Base-by-base conservation (phyloP, 2,329 filamentous ascomycete species). In the Aspergillus bombycis region DNA sequence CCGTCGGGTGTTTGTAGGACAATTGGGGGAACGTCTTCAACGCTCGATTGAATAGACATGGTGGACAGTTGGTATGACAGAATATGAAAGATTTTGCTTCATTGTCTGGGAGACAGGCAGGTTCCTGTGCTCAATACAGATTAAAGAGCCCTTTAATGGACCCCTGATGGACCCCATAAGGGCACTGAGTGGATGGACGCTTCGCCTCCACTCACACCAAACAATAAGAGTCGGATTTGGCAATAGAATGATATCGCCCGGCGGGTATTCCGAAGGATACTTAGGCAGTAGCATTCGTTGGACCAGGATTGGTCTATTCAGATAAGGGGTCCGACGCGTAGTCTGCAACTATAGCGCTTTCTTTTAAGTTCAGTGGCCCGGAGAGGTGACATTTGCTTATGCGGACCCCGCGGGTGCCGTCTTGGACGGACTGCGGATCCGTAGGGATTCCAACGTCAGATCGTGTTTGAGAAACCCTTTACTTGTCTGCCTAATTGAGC, bases 231-330 rank as follows among this genome's bases (percentile, higher is more conserved):
- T 34, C 26, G 19, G 34, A 45, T 32, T 28, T 43, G 30, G 56
- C 43, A 36, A 43, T 28, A 10, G 11, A 48, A 28, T 19, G 34
- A n/a, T 10, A 45, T 30, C 28, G 26, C 26, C 26, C 26, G 26
- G 26, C 26, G 48, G 46, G 28, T 14, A 10, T 30, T 19, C 48
- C 28, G 48, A 52, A 9, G n/a, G 10, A 32, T 16, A 6, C 58
- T 30, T 54, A 60, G 58, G 58, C 58, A 60, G 58, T 60, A 36
- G 58, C 48, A 54, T 60, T 60, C 48, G 45, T 28, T n/a, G 38
- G 34, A 12, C 46, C 32, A 26, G 46, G 46, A 59, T 59, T 59
- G 45, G 46, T 43, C 32, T 55, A 21, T 16, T 19, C 11, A 10
- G 23, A 36, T 23, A 23, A 55, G 11, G 52, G 52, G 32, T 1